Percentiles rank a stretch among this genome's conserved stretches.
These are phyloP conservation scores for Phlebiopsis gigantea DNA, from an alignment of 768 basidiomycete genomes.

Conservation along the genomic window DNA sequence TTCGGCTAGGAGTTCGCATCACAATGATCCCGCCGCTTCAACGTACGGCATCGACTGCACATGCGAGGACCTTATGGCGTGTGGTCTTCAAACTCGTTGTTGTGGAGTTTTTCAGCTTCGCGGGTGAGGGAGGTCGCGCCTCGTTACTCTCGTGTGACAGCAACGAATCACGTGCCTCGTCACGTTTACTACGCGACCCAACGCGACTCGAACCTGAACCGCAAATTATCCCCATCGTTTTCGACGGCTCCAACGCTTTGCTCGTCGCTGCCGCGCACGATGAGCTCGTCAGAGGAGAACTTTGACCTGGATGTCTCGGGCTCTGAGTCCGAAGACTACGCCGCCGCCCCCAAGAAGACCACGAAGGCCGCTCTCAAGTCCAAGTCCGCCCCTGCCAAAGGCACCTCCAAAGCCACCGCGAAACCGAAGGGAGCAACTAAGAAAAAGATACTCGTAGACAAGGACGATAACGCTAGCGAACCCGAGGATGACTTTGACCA, in stretches of 20 bases:
- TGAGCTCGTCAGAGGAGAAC: conserved; percentile 77
- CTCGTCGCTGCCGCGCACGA: conserved; percentile 21
- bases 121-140: too few species aligned
- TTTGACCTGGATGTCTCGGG: conserved; percentile 53
- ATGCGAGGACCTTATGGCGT: too few species aligned
- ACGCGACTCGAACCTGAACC: conserved; percentile 1
- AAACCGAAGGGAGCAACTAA: conserved; percentile 52
- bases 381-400: conserved; percentile 35
- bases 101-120: too few species aligned
- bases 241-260: neutral
- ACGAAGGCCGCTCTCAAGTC: conserved; percentile 24
- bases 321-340: conserved; percentile 64
- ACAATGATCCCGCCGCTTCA: too few species aligned
- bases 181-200: neutral
- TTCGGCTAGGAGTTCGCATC: too few species aligned
- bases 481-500: conserved; percentile 43
- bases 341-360: conserved; percentile 49
- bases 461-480: conserved; percentile 54
- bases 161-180: neutral
- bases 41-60: too few species aligned
- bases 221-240: neutral
- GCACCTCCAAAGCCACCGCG: conserved; percentile 38
- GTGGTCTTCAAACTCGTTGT: too few species aligned
- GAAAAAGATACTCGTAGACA: conserved; percentile 68
- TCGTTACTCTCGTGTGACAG: neutral